These are phyloP conservation scores for Capsicum baccatum DNA, from an alignment of 257 asterid genomes.

Conservation along the genomic window DNA sequence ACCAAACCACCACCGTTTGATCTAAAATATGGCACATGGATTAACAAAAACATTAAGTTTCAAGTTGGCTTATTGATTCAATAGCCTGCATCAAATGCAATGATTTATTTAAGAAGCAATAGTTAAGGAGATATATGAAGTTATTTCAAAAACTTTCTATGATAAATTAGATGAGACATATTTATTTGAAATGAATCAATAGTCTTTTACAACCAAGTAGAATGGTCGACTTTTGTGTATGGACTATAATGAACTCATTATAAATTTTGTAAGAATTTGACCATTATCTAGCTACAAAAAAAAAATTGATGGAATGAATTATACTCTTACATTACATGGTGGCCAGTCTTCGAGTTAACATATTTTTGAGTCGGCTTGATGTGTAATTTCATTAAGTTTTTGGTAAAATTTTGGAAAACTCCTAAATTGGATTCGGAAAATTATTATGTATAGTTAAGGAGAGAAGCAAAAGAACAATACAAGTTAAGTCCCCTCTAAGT, in stretches of 20 bases:
- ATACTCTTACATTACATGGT: too few relatives aligned
- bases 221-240: not conserved
- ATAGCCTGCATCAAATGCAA: slow-evolving; percentile 23
- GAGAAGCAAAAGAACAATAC: too few relatives aligned
- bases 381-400: too few relatives aligned
- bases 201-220: not conserved
- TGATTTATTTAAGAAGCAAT: slow-evolving; percentile 9
- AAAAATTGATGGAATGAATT: too few relatives aligned
- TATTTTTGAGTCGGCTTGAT: too few relatives aligned
- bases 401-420: too few relatives aligned
- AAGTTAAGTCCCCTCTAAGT: too few relatives aligned
- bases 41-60: slow-evolving; percentile 20
- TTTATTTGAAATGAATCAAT: not conserved
- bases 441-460: too few relatives aligned
- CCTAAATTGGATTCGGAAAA: too few relatives aligned
- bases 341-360: too few relatives aligned
- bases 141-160: not conserved
- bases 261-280: not conserved
- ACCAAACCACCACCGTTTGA: not conserved
- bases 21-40: not conserved
- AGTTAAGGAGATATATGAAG: slow-evolving; percentile 25
- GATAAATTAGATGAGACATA: not conserved
- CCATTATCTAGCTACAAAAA: too few relatives aligned
- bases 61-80: slow-evolving; percentile 30
- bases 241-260: not conserved